A percentile compares a stretch with the other conserved stretches of the same genome.
phyloP scores from a whole-genome alignment of 345 rosid genomes.

The Noccaea caerulescens region DNA sequence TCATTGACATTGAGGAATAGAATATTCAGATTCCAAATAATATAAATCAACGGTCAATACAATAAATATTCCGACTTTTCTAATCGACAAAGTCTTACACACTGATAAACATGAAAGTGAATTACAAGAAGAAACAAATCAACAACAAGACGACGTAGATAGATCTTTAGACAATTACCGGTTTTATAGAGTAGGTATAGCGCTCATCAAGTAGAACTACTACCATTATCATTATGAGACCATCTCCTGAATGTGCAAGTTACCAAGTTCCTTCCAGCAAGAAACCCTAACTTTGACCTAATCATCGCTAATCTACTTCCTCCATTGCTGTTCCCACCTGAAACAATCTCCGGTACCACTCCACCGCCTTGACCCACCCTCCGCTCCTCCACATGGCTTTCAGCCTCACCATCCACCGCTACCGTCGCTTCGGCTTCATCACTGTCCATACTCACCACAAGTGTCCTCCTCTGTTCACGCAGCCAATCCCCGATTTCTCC shows the following conservation, averaged over 20 bases:
- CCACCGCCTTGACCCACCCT: constrained; percentile 60
- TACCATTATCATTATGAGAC: constrained; percentile 49
- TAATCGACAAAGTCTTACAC: constrained; percentile 29
- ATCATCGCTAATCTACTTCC: constrained; percentile 58
- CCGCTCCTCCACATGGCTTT: constrained; percentile 57
- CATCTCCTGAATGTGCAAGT: constrained; percentile 64
- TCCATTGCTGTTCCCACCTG: constrained; percentile 37
- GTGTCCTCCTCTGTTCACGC: constrained; percentile 55
- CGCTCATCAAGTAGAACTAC: constrained; percentile 45
- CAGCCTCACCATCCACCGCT: constrained; percentile 42
- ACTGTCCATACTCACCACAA: constrained; percentile 69
- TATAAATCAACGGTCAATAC: constrained; percentile 26
- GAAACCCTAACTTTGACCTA: constrained; percentile 60
- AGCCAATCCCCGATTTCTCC: constrained; percentile 65
- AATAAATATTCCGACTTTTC: constrained; percentile 29
- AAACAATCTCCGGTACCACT: constrained; percentile 31
- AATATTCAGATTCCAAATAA: constrained; percentile 31
- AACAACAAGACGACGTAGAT: background rate
- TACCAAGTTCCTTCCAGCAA: constrained; percentile 58
- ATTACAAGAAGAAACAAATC: constrained; percentile 2
- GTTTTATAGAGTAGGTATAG: background rate
- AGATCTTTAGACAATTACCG: constrained; percentile 30
- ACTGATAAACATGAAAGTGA: constrained; percentile 15
- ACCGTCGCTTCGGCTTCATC: constrained; percentile 37
- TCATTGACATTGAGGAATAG: background rate